Evolutionary conservation across 768 basidiomycete species (phyloP), one percentile per base, ranked within the genome.

Genomic region (Roridomyces roridus): DNA sequence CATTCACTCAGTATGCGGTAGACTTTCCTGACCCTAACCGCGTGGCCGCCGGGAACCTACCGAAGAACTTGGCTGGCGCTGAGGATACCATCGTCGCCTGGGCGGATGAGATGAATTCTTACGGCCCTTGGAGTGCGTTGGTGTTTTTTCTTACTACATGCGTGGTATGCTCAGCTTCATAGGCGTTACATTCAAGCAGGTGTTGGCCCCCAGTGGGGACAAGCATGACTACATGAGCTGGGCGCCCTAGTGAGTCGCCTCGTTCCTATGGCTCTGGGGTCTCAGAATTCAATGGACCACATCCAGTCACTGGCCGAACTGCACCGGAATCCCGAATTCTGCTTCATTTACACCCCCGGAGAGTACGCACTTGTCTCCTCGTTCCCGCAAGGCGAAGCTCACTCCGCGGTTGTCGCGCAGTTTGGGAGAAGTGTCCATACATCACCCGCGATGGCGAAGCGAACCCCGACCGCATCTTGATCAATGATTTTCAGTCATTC

Each of bases 261-360:
- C 65, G n/a, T n/a, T n/a, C 88, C 85, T 65, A 77, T 88, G 80
- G 87, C 85, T 65, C 87, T 84, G 83, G 83, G 85, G 7, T 87
- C 87, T 35, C 88, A 89, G 87, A 88, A 68, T 47, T 84, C n/a
- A n/a, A n/a, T n/a, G n/a, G n/a, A n/a, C n/a, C n/a, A n/a, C n/a
- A n/a, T n/a, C n/a, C 55, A 85, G 85, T 60, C 80, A 76, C 68
- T 87, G 87, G 86, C 85, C 87, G 1, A 77, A 88, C 63, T 89
- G 87, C 65, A 76, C 80, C 14, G 70, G 71, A 6, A 84, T 80
- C 34, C 78, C 78, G 10, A 87, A 88, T 67, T 85, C 77, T 1
- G 85, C 84, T 1, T 81, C 68, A 46, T 71, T 88, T 14, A 72
- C 84, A 4, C 75, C 73, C 3, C 72, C 85, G 61, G 66, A 85